These are phyloP conservation scores for Leucaena leucocephala DNA, from an alignment of 306 rosid species.

Conservation along the genomic window DNA sequence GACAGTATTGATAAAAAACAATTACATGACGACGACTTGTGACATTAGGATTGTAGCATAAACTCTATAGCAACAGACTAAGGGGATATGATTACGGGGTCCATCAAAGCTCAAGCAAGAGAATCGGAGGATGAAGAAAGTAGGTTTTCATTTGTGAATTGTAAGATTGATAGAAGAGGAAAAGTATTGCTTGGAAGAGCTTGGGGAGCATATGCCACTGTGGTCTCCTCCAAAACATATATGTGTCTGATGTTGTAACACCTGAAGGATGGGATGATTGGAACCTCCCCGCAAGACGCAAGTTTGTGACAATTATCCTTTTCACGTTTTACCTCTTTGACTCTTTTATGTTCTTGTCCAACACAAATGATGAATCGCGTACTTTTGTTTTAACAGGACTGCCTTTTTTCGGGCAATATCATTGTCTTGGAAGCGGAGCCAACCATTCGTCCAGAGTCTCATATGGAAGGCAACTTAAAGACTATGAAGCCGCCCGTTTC, in stretches of 20 bases:
- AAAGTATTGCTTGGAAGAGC: conserved; percentile 91
- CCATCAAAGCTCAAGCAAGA: conserved; percentile 76
- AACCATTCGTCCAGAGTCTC: conserved; percentile 55
- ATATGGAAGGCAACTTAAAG: conserved; percentile 62
- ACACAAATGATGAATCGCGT: not conserved
- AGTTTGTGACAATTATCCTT: conserved; percentile 36
- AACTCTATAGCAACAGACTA: conserved; percentile 59
- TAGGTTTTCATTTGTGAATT: conserved; percentile 81
- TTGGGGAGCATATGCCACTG: conserved; percentile 72
- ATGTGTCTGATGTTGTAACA: conserved; percentile 72
- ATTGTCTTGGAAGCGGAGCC: conserved; percentile 62
- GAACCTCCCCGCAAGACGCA: conserved; percentile 68
- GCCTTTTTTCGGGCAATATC: conserved; percentile 72
- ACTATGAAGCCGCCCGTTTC: conserved; percentile 55
- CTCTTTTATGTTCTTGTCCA: not conserved
- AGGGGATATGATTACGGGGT: conserved; percentile 51
- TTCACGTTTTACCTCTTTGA: not conserved
- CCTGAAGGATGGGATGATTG: conserved; percentile 81
- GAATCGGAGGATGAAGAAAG: conserved; percentile 49
- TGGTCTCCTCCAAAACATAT: conserved; percentile 58
- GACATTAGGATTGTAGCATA: conserved; percentile 59
- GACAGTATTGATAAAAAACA: no score
- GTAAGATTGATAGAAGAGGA: conserved; percentile 69
- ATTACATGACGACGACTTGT: not conserved
- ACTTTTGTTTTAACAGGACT: conserved; percentile 44